Conservation (phyloP, 1,139 yeast species). For the Pichia cactophila region DNA sequence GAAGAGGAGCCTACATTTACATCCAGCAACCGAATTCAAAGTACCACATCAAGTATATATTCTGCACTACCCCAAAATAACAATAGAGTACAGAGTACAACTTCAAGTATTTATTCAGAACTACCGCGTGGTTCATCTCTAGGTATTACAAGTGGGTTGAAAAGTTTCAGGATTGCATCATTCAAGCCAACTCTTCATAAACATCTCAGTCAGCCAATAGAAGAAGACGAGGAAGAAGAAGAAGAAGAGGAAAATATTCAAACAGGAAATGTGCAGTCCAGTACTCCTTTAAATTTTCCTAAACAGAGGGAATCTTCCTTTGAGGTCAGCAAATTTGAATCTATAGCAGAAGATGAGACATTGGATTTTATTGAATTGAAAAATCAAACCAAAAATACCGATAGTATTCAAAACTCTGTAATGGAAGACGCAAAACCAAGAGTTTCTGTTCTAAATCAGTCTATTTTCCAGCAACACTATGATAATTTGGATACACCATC, state of each 20-base stretch:
- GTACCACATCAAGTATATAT: conserved; percentile 13
- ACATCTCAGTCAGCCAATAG: conserved; percentile 6
- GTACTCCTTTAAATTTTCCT: background rate
- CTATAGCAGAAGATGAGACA: conserved; percentile 10
- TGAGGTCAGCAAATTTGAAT: conserved; percentile 4
- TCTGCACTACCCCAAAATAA: conserved; percentile 8
- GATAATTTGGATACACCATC: conserved; percentile 3
- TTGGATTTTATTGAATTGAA: conserved; percentile 3
- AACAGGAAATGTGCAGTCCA: background rate
- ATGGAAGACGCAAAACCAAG: conserved; percentile 7
- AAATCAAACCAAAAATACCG: background rate
- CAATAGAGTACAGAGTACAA: conserved; percentile 9
- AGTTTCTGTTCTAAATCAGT: conserved; percentile 24
- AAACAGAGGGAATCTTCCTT: background rate
- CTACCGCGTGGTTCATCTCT: conserved; percentile 5
- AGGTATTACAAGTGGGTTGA: conserved; percentile 4
- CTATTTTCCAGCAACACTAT: conserved; percentile 19
- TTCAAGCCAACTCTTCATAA: conserved; percentile 9
- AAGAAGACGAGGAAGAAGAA: conserved; percentile 1
- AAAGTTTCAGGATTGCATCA: conserved; percentile 9
- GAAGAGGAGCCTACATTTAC: background rate
- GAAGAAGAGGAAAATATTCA: background rate
- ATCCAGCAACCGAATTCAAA: conserved; percentile 3
- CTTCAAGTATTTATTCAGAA: conserved; percentile 15
- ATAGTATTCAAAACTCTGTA: background rate